Percentiles rank a stretch among this genome's conserved stretches.
Conservation (phyloP, 2,329 filamentous ascomycete genomes). For the Paraphaeosphaeria minitans region DNA sequence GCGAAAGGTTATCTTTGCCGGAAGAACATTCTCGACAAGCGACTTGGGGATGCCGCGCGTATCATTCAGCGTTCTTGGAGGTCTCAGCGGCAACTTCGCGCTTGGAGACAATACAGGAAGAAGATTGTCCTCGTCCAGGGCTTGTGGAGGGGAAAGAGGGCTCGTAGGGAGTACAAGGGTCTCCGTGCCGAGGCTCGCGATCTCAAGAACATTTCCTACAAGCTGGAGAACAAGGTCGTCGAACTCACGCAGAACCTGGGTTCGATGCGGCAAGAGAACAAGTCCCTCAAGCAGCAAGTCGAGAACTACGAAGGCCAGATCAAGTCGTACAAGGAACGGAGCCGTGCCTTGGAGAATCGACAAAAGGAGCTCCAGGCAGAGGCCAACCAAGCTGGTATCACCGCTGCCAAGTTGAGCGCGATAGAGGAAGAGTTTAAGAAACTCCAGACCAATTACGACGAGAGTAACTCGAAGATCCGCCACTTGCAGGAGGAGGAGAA, state of each 20-base stretch:
- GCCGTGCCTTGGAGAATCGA: slow-evolving; percentile 85
- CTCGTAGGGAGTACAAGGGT: slow-evolving; percentile 84
- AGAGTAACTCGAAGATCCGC: slow-evolving; percentile 88
- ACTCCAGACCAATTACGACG: slow-evolving; percentile 85
- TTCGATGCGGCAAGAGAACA: slow-evolving; percentile 93
- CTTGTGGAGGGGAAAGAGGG: slow-evolving; percentile 84
- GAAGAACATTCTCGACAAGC: slow-evolving; percentile 90
- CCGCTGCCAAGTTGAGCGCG: slow-evolving; percentile 83
- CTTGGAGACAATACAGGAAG: slow-evolving; percentile 86
- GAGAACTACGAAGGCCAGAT: slow-evolving; percentile 96
- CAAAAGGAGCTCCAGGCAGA: slow-evolving; percentile 95
- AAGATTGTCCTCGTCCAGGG: slow-evolving; percentile 91
- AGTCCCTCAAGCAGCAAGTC: slow-evolving; percentile 81
- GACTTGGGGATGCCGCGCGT: slow-evolving; percentile 86
- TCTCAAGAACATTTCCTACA: slow-evolving; percentile 99
- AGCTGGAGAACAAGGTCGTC: slow-evolving; percentile 98
- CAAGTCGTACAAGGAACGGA: slow-evolving; percentile 92
- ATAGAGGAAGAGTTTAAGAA: slow-evolving; percentile 97
- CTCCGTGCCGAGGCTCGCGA: slow-evolving; percentile 95
- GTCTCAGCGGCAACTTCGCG: slow-evolving; percentile 74
- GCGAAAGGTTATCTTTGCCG: slow-evolving; percentile 92
- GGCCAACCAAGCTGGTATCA: slow-evolving; percentile 96
- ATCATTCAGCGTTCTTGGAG: slow-evolving; percentile 92
- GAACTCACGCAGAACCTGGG: slow-evolving; percentile 94
- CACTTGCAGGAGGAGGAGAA: slow-evolving; percentile 94